Conservation (phyloP, 257 asterid genomes). For the Hygrophila difformis region DNA sequence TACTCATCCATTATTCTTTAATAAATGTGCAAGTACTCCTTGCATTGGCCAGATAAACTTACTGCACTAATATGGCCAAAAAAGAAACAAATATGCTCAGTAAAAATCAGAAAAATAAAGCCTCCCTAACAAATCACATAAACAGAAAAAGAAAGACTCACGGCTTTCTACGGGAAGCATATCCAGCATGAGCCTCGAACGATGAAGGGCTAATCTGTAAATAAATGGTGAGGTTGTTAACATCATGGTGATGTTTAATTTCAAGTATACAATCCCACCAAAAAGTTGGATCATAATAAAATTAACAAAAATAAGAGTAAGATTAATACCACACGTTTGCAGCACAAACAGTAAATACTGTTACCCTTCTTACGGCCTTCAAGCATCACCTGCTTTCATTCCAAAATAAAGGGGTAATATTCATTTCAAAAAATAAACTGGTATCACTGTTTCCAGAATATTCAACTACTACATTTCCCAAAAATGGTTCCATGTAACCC, state of each 20-base stretch:
- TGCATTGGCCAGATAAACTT: constrained; percentile 5
- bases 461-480: no score
- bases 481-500: no score
- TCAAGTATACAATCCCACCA: background rate
- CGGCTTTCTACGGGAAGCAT: constrained; percentile 88
- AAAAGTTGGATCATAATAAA: background rate
- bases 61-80: constrained; percentile 2
- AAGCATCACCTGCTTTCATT: constrained; percentile 45
- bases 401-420: constrained; percentile 6
- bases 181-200: constrained; percentile 97
- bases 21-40: constrained; percentile 7
- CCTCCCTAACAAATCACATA: constrained; percentile 8
- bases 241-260: constrained; percentile 14
- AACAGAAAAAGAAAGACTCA: constrained; percentile 30
- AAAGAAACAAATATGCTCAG: background rate
- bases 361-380: constrained; percentile 56
- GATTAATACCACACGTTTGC: constrained; percentile 70
- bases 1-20: constrained; percentile 5
- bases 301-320: constrained; percentile 17
- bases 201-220: constrained; percentile 85
- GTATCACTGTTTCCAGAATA: background rate
- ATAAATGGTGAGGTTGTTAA: constrained; percentile 18
- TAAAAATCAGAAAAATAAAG: constrained; percentile 1
- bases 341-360: constrained; percentile 62
- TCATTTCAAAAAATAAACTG: background rate